Percentiles rank a stretch among this genome's conserved stretches.
Conservation (phyloP, 768 basidiomycete genomes). For the Cyclocybe aegerita region DNA sequence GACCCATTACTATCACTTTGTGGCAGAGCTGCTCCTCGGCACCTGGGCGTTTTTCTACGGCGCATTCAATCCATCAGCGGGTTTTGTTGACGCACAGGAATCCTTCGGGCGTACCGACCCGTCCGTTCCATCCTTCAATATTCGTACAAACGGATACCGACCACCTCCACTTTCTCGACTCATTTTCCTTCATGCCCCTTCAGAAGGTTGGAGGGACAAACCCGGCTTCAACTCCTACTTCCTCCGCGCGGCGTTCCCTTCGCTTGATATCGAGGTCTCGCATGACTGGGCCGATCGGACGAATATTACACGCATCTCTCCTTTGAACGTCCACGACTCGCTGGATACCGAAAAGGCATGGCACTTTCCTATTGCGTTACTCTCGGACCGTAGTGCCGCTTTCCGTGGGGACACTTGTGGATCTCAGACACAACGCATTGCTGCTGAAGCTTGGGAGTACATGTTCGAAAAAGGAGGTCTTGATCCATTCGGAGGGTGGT, state of each 20-base stretch:
- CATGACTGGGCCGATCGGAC: slow-evolving; percentile 67
- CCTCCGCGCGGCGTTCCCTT: slow-evolving; percentile 66
- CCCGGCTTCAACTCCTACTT: slow-evolving; percentile 73
- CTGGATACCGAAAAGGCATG: slow-evolving; percentile 40
- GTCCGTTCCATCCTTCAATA: slow-evolving; percentile 20
- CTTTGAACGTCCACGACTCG: neutral
- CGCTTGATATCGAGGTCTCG: slow-evolving; percentile 54
- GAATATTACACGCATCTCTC: slow-evolving; percentile 15
- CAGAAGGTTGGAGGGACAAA: slow-evolving; percentile 59
- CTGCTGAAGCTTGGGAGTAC: slow-evolving; percentile 55
- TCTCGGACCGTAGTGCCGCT: slow-evolving; percentile 70
- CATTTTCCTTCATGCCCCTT: slow-evolving; percentile 60
- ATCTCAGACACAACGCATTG: slow-evolving; percentile 57
- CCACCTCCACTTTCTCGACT: slow-evolving; percentile 55
- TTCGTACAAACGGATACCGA: slow-evolving; percentile 10
- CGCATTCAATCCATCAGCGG: slow-evolving; percentile 26
- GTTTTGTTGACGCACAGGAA: neutral
- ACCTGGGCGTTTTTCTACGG: slow-evolving; percentile 66
- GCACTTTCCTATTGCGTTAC: slow-evolving; percentile 62
- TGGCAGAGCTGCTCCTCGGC: slow-evolving; percentile 71
- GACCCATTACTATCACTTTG: slow-evolving; percentile 77
- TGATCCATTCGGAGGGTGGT: slow-evolving; percentile 51
- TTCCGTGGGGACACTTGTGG: slow-evolving; percentile 61
- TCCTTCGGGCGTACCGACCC: neutral
- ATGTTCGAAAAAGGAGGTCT: slow-evolving; percentile 32